Percentiles rank a stretch among this genome's conserved stretches.
These are phyloP conservation scores for Trypanosoma congolense DNA, from an alignment of 208 protist species.

Conservation along the genomic window DNA sequence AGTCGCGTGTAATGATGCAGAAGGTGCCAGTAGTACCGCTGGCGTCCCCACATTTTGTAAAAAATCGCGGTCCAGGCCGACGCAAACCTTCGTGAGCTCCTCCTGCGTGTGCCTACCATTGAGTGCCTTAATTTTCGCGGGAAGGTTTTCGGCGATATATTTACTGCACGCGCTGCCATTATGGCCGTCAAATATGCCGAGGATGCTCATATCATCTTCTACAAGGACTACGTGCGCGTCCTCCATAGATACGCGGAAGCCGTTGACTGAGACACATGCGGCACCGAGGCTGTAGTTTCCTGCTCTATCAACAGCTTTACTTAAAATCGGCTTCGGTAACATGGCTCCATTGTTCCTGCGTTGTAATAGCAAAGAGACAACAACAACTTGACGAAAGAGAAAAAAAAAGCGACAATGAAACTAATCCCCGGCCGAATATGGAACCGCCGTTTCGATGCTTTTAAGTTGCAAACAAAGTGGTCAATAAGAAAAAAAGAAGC, in stretches of 20 bases:
- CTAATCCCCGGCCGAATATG: no score
- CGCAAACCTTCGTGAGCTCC: constrained; percentile 64
- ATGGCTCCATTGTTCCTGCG: constrained; percentile 52
- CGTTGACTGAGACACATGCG: constrained; percentile 63
- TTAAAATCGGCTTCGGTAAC: constrained; percentile 82
- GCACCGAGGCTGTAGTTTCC: constrained; percentile 54
- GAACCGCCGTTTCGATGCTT: no score
- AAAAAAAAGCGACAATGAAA: no score
- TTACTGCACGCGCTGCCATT: constrained; percentile 72
- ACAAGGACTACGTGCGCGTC: constrained; percentile 75
- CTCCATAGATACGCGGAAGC: constrained; percentile 85
- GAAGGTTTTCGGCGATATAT: constrained; percentile 68
- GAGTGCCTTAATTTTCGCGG: constrained; percentile 42
- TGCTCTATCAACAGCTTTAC: constrained; percentile 75
- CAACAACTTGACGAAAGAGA: not conserved
- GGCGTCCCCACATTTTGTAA: constrained; percentile 37
- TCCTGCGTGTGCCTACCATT: constrained; percentile 47
- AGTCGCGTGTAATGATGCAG: constrained; percentile 52
- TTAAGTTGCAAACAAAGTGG: no score
- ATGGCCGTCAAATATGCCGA: constrained; percentile 91
- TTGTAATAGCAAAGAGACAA: not conserved
- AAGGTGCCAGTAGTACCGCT: constrained; percentile 81
- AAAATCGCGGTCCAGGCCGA: constrained; percentile 73
- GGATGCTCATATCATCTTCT: constrained; percentile 41
- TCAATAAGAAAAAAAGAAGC: no score